Percentiles rank a stretch among this genome's conserved stretches.
These are phyloP conservation scores for Cupressus sempervirens DNA, from an alignment of 75 land plant genomes.

Conservation along the genomic window DNA sequence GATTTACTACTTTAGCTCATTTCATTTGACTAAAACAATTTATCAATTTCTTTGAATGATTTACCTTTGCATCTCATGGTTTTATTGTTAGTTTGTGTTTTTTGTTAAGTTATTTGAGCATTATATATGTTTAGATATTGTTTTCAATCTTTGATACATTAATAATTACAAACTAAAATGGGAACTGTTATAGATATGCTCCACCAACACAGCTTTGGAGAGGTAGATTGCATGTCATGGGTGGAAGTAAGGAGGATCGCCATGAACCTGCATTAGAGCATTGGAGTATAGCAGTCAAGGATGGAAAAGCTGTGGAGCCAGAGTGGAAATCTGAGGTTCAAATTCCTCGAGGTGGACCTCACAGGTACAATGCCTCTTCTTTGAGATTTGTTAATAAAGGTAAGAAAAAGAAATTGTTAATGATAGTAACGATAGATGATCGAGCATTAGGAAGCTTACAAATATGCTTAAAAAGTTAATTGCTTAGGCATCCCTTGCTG, in stretches of 20 bases:
- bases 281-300: slow-evolving; percentile 34
- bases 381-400: neutral
- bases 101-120: neutral
- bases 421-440: neutral
- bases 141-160: neutral
- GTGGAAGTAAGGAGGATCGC: slow-evolving; percentile 41
- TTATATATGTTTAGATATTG: neutral
- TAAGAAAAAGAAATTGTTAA: neutral
- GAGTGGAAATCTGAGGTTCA: slow-evolving; percentile 33
- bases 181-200: slow-evolving; percentile 26
- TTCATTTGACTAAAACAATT: too few species aligned
- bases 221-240: slow-evolving; percentile 42
- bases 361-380: slow-evolving; percentile 14
- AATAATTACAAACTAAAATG: neutral
- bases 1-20: too few species aligned
- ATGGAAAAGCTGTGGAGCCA: slow-evolving; percentile 28
- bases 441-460: neutral
- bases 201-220: slow-evolving; percentile 40
- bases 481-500: neutral
- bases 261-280: slow-evolving; percentile 32
- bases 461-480: neutral
- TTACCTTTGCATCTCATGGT: neutral
- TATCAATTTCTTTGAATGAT: neutral
- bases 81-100: neutral
- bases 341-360: slow-evolving; percentile 40